These are phyloP conservation scores for Aspergillus latus DNA, from an alignment of 2,329 filamentous ascomycete genomes.

Conservation along the genomic window DNA sequence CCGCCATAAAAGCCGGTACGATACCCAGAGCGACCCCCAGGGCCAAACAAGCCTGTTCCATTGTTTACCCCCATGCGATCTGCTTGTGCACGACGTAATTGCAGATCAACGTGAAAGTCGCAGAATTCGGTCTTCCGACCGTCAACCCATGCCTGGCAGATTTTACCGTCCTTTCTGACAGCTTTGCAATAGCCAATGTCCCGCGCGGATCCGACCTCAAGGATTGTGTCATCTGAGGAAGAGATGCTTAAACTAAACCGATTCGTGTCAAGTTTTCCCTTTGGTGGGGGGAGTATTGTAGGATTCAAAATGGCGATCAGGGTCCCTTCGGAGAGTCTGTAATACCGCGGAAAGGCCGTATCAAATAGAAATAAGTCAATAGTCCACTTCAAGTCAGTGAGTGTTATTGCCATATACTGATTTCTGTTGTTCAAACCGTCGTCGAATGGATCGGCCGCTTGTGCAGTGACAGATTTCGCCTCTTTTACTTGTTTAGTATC, in stretches of 20 bases:
- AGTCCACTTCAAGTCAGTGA: conserved; percentile 88
- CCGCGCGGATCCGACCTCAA: conserved; percentile 81
- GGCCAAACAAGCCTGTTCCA: conserved; percentile 56
- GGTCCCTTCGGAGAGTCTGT: conserved; percentile 90
- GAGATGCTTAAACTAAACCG: conserved; percentile 83
- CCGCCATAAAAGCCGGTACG: conserved; percentile 46
- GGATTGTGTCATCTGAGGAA: conserved; percentile 80
- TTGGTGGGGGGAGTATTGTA: conserved; percentile 81
- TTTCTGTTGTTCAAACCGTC: conserved; percentile 59
- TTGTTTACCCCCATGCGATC: conserved; percentile 77
- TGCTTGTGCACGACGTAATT: conserved; percentile 68
- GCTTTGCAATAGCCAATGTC: conserved; percentile 89
- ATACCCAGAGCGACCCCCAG: conserved; percentile 36
- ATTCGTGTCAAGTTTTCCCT: conserved; percentile 71
- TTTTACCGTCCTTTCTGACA: conserved; percentile 77
- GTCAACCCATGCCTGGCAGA: conserved; percentile 84
- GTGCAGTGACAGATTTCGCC: conserved; percentile 36
- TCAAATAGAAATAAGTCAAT: conserved; percentile 91
- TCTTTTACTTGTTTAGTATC: conserved; percentile 66
- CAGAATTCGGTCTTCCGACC: conserved; percentile 84
- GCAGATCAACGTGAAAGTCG: conserved; percentile 85
- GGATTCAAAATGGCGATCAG: conserved; percentile 91
- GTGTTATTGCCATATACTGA: conserved; percentile 89
- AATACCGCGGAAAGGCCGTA: conserved; percentile 85
- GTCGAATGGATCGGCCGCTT: conserved; percentile 48